Evolutionary conservation across 148 eudicot species (phyloP).

Genomic region (Fallopia convolvulus): DNA sequence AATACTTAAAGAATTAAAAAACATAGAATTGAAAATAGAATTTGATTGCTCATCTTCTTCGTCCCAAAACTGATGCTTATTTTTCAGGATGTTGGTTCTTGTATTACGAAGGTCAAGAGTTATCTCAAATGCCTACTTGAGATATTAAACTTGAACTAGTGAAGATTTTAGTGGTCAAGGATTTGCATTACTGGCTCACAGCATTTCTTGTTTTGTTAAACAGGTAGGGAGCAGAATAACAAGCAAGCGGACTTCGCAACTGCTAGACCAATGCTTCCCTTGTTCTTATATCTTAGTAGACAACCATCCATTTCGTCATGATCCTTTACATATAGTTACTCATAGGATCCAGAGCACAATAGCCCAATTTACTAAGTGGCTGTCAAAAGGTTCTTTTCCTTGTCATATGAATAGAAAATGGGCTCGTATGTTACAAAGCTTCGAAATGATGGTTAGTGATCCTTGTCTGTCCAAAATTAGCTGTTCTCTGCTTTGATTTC

Average conservation of each 20-base stretch:
- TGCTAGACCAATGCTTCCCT: constrained; percentile 64
- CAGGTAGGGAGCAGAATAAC: constrained; percentile 87
- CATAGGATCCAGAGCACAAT: constrained; percentile 80
- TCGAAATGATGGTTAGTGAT: constrained; percentile 51
- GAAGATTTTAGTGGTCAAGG: background rate
- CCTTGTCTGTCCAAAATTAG: background rate
- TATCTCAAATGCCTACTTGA: background rate
- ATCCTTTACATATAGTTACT: constrained; percentile 85
- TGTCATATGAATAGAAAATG: constrained; percentile 34
- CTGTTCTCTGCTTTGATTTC: background rate
- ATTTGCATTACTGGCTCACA: background rate
- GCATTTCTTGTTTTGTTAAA: background rate
- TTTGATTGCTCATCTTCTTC: background rate
- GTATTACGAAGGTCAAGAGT: background rate
- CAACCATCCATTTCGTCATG: constrained; percentile 83
- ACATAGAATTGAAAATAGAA: background rate
- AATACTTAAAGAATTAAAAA: background rate
- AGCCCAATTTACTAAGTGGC: constrained; percentile 47
- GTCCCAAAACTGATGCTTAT: background rate
- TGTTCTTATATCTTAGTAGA: constrained; percentile 72
- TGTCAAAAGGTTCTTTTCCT: constrained; percentile 35
- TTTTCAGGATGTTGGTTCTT: background rate
- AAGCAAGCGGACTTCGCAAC: constrained; percentile 66
- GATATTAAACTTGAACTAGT: background rate
- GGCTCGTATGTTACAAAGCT: constrained; percentile 41